Percentiles rank a stretch among this genome's conserved stretches.
Evolutionary conservation across 768 basidiomycete genomes (phyloP).

Genomic region (Suillus tomentosus): DNA sequence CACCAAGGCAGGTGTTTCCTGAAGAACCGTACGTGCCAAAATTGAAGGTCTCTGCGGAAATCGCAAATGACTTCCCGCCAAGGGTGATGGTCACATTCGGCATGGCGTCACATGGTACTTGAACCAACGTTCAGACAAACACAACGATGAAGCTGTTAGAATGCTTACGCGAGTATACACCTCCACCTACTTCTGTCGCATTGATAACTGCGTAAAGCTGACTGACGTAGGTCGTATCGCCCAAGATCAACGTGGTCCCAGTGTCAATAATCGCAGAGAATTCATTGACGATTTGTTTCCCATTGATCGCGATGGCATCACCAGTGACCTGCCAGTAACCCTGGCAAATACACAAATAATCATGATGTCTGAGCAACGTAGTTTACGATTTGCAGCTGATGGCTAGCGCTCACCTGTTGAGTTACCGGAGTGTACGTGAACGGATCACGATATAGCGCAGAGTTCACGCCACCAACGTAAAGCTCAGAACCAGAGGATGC

Average conservation of each 20-base stretch:
- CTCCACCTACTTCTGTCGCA: conserved; percentile 32
- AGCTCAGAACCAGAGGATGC: conserved; percentile 38
- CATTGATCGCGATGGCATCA: conserved; percentile 28
- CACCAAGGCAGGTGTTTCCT: conserved; percentile 22
- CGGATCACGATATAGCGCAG: conserved; percentile 38
- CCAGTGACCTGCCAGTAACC: conserved; percentile 25
- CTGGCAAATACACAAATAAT: conserved; percentile 12
- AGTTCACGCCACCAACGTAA: conserved; percentile 44
- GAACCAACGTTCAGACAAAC: conserved; percentile 5
- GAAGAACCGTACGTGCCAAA: conserved; percentile 32
- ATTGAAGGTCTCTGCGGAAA: conserved; percentile 37
- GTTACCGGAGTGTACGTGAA: conserved; percentile 40
- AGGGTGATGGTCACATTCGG: conserved; percentile 37
- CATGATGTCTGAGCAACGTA: conserved; percentile 1
- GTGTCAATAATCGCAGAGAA: conserved; percentile 48
- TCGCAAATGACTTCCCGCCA: conserved; percentile 31
- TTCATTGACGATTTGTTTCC: conserved; percentile 8
- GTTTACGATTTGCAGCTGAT: neutral
- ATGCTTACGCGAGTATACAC: conserved; percentile 38
- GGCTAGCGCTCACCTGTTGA: conserved; percentile 23
- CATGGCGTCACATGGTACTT: conserved; percentile 30
- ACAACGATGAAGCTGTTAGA: neutral
- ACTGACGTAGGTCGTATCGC: conserved; percentile 38
- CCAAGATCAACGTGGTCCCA: conserved; percentile 47
- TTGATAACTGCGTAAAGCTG: conserved; percentile 34